A percentile compares a stretch with the other conserved stretches of the same genome.
phyloP scores from a whole-genome alignment of 495 filamentous ascomycete species.

The Massariosphaeria phaeospora region DNA sequence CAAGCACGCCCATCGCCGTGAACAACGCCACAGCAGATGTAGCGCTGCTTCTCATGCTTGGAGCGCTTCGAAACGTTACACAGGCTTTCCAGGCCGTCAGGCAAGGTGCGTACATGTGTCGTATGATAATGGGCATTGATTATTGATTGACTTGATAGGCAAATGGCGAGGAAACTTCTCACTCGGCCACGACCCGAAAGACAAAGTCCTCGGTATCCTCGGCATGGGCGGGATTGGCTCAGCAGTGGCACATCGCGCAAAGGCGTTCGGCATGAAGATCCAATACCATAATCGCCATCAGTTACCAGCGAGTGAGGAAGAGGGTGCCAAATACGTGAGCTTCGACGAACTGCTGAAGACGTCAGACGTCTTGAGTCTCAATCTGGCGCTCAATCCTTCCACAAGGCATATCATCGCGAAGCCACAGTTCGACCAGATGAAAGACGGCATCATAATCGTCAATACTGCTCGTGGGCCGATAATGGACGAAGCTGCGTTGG shows the following conservation, averaged over 20 bases:
- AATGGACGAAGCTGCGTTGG: conserved; percentile 41
- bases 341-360: conserved; percentile 42
- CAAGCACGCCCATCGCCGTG: conserved; percentile 39
- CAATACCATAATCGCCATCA: conserved; percentile 41
- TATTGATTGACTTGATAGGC: conserved; percentile 9
- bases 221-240: conserved; percentile 87
- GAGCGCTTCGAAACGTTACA: conserved; percentile 51
- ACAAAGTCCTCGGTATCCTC: conserved; percentile 51
- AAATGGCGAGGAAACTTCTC: conserved; percentile 46
- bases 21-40: conserved; percentile 40
- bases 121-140: background rate
- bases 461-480: conserved; percentile 41
- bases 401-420: conserved; percentile 40
- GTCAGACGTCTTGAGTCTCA: conserved; percentile 39
- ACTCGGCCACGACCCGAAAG: conserved; percentile 45
- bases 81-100: conserved; percentile 58
- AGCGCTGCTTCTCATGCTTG: conserved; percentile 41
- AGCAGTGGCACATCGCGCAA: conserved; percentile 36
- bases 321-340: conserved; percentile 38
- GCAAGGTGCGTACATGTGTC: conserved; percentile 40
- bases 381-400: conserved; percentile 38
- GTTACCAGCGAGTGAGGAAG: conserved; percentile 32
- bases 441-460: conserved; percentile 38
- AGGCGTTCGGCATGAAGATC: conserved; percentile 41
- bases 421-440: conserved; percentile 38